These are phyloP conservation scores for Amphicarpaea edgeworthii DNA, from an alignment of 306 rosid species.

Conservation along the genomic window DNA sequence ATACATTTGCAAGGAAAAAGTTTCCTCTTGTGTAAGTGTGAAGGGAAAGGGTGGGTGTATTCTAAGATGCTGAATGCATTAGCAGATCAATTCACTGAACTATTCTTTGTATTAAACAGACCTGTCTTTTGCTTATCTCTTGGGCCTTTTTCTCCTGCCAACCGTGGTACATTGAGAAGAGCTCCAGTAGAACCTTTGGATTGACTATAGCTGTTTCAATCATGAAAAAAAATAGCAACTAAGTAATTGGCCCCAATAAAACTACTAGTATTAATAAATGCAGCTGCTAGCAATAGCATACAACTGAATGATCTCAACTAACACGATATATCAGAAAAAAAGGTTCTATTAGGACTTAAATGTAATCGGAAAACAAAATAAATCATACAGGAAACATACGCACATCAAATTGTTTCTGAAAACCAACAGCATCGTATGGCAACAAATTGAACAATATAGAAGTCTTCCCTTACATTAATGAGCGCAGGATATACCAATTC, in stretches of 20 bases:
- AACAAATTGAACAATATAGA: background rate
- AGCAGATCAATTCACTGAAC: conserved; percentile 12
- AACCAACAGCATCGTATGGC: conserved; percentile 22
- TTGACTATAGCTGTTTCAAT: conserved; percentile 64
- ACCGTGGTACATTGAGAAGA: conserved; percentile 82
- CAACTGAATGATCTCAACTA: conserved; percentile 20
- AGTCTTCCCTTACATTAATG: conserved; percentile 20
- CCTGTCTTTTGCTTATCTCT: conserved; percentile 82
- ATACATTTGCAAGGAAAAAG: background rate
- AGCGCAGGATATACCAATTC: conserved; percentile 13
- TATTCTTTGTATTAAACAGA: conserved; percentile 43
- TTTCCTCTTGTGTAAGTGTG: background rate
- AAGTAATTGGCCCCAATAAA: conserved; percentile 31
- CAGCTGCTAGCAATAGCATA: conserved; percentile 18
- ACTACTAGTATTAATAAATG: conserved; percentile 26
- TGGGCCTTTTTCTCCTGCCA: conserved; percentile 80
- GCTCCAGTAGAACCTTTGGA: conserved; percentile 85
- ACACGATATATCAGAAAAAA: conserved; percentile 22
- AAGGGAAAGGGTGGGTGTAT: conserved; percentile 20
- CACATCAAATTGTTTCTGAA: conserved; percentile 6
- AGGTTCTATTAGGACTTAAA: conserved; percentile 10
- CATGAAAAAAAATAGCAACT: conserved; percentile 33
- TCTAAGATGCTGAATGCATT: conserved; percentile 22
- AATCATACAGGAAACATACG: conserved; percentile 1
- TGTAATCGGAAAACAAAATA: conserved; percentile 8